Conservation (phyloP, 202 grass and related monocot genomes). For the Musa balbisiana region DNA sequence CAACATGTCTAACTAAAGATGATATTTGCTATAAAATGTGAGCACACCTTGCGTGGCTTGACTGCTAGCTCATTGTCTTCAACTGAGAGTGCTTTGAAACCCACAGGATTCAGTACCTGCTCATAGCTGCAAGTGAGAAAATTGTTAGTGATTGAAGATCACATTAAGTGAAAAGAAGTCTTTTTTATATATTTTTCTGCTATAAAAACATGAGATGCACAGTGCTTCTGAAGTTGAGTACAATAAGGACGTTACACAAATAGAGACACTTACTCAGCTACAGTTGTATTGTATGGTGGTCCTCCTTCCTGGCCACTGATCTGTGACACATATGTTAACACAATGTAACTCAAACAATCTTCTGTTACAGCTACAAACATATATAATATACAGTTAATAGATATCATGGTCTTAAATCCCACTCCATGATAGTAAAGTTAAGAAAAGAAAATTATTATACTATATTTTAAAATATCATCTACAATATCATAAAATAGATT, state of each 20-base stretch:
- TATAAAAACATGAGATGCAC: slow-evolving; percentile 18
- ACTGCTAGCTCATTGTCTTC: slow-evolving; percentile 73
- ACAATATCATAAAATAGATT: too few relatives aligned
- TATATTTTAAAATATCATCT: too few relatives aligned
- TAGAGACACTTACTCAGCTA: slow-evolving; percentile 59
- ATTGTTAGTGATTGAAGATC: neutral
- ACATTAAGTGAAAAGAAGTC: neutral
- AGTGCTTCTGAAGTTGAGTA: slow-evolving; percentile 6
- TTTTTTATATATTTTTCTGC: neutral
- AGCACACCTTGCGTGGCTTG: slow-evolving; percentile 52
- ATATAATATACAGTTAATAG: neutral
- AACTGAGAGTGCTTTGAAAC: slow-evolving; percentile 56
- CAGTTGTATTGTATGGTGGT: slow-evolving; percentile 67
- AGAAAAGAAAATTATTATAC: neutral
- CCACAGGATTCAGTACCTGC: slow-evolving; percentile 55
- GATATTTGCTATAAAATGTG: neutral
- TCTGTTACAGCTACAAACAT: slow-evolving; percentile 10
- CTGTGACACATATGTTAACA: slow-evolving; percentile 37
- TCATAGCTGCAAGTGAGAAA: slow-evolving; percentile 46
- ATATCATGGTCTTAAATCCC: neutral
- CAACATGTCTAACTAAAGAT: neutral
- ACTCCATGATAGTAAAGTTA: neutral
- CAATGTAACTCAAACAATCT: slow-evolving; percentile 8
- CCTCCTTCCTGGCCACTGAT: slow-evolving; percentile 67
- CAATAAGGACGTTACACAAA: slow-evolving; percentile 2